A percentile compares a stretch with the other conserved stretches of the same genome.
phyloP scores from a whole-genome alignment of 1,284 basidiomycete genomes.

The Cerrena zonata region DNA sequence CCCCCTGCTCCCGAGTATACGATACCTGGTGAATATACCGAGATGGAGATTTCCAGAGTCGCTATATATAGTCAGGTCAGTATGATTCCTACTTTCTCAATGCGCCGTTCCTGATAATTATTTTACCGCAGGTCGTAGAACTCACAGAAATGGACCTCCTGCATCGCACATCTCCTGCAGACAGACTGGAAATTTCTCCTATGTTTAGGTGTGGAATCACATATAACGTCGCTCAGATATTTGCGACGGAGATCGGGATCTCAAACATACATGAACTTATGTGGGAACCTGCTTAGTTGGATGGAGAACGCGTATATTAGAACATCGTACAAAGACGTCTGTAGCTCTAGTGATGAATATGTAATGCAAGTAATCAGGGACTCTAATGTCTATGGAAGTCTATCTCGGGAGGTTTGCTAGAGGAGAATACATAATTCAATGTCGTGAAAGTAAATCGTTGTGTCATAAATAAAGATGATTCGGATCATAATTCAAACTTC shows the following conservation, averaged over 20 bases:
- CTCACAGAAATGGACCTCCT: slow-evolving; percentile 66
- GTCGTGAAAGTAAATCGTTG: too few species aligned
- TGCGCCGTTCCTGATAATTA: not conserved
- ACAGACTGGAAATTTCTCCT: slow-evolving; percentile 63
- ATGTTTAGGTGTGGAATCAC: slow-evolving; percentile 73
- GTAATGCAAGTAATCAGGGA: too few species aligned
- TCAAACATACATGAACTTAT: slow-evolving; percentile 65
- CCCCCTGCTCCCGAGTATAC: slow-evolving; percentile 42
- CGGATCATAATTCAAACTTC: too few species aligned
- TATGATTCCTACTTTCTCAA: slow-evolving; percentile 1
- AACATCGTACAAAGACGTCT: too few species aligned
- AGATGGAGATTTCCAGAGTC: slow-evolving; percentile 61
- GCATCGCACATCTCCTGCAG: slow-evolving; percentile 58
- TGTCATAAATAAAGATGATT: too few species aligned
- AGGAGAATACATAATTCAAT: too few species aligned
- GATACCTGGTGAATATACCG: slow-evolving; percentile 56
- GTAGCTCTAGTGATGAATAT: too few species aligned
- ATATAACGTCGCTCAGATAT: slow-evolving; percentile 53
- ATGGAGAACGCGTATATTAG: too few species aligned
- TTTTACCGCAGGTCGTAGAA: slow-evolving; percentile 62
- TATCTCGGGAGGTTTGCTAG: too few species aligned
- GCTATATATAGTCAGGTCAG: slow-evolving; percentile 54
- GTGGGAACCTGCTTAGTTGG: slow-evolving; percentile 48
- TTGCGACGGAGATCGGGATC: slow-evolving; percentile 63
- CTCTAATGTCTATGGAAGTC: too few species aligned